Base-by-base conservation (phyloP, 2,329 filamentous ascomycete genomes). In the Drechslera avenae region DNA sequence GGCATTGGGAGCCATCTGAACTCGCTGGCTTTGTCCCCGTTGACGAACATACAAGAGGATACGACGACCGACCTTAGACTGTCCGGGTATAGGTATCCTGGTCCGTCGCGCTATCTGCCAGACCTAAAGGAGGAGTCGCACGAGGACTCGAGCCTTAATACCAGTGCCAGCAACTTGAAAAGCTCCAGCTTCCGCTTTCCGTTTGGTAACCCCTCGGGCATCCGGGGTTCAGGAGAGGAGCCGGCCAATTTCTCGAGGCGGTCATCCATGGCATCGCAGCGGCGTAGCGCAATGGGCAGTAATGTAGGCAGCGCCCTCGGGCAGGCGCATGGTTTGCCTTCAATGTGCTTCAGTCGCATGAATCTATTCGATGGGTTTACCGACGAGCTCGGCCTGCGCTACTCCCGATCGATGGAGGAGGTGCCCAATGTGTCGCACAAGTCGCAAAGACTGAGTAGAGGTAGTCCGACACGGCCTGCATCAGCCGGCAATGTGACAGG, bases 121-220 rank as follows among this genome's bases (percentile, higher is more conserved):
- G 76, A 76, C 37, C 60, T 80, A 26, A 79, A 79, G 47, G 78
- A 80, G 56, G 78, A 79, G 51, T 78, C 77, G 14, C 70, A 77
- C 37, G 77, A 79, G 43, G 77, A 78, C 51, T 75, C 77, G 54
- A 77, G 76, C 50, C 56, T 74, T 30, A 71, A 75, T 33, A 71
- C 64, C 5, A 73, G 71, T 44, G 63, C 64, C 1, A 66, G 67
- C 52, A 71, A 73, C 39, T 45, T 72, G 33, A 71, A 66, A 56
- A 56, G 59, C 35, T 60, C 63, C 4, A 66, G 48, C 37, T 66
- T 68, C 45, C 63, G 60, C 14, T 67, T 67, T 39, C 63, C 63
- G 3, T 50, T 55, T 32, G 59, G 55, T 21, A 41, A 42, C 13
- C 57, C 50, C n/a, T 57, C 45, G 30, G 59, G 59, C 37, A 46